Evolutionary conservation across 257 asterid genomes (phyloP), one percentile per base, ranked within the genome.

Genomic region (Verbascum thapsus): DNA sequence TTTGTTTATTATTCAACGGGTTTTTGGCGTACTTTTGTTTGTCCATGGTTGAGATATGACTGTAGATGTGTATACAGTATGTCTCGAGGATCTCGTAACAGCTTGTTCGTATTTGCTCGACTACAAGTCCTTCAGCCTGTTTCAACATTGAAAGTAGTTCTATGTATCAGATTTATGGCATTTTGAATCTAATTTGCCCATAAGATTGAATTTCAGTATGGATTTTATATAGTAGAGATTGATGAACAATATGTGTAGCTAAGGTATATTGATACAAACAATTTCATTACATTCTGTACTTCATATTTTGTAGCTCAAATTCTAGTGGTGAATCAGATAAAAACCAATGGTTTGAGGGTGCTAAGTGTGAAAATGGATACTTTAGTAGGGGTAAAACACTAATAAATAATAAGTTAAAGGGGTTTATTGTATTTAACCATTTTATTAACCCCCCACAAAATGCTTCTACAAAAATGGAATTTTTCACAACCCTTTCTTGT

Each of bases 71-170:
- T 2, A 49, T 75, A 47, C 87, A 83, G 49, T 51, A 85, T 59
- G 79, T 80, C 63, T 92, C 96, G 9, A 88, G 53, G 34, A 74
- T 54, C 42, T 87, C 90, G 64, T 92, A 92, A 59, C 96, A 86
- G 34, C 68, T 68, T 1, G 96, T 60, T 49, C 74, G 74, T 55
- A 61, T 81, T 76, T 76, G 66, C 84, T 92, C 98, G 20, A 26
- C 70, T n/a, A 78, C 63, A 58, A 92, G 82, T n/a, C 92, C 95
- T 57, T 88, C 96, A 16, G 76, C 88, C 98, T 92, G 84, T 81
- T 68, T 13, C 64, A 66, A 43, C 44, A 62, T 42, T 18, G 15
- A 41, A 30, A 19, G 23, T 2, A 38, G 42, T 47, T 45, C 12
- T 35, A 61, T 63, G 51, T 43, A 49, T 56, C 49, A 67, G 7